phyloP scores from a whole-genome alignment of 108 stramenopile genomes.

The Skeletonema potamos region DNA sequence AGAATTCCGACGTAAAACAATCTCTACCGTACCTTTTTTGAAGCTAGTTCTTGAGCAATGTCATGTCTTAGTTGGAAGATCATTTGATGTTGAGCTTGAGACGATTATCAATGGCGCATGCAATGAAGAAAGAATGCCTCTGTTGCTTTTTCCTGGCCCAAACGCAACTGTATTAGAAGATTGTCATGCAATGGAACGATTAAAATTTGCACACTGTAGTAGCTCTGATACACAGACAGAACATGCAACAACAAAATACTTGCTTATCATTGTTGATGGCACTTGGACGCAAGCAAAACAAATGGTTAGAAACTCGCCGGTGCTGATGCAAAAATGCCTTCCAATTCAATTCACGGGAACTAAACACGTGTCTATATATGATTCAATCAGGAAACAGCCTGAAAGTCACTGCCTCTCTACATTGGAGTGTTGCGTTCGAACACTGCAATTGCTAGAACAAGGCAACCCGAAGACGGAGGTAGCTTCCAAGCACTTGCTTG shows the following conservation, averaged over 20 bases:
- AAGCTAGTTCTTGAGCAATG: slow-evolving; percentile 46
- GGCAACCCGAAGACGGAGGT: neutral
- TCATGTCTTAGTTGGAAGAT: slow-evolving; percentile 39
- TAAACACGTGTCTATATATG: slow-evolving; percentile 36
- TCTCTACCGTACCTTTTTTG: slow-evolving; percentile 58
- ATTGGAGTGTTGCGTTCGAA: slow-evolving; percentile 49
- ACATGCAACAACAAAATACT: slow-evolving; percentile 6
- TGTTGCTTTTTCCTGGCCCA: slow-evolving; percentile 54
- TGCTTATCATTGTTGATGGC: slow-evolving; percentile 57
- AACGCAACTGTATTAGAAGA: slow-evolving; percentile 53
- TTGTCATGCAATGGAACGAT: slow-evolving; percentile 13
- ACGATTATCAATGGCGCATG: slow-evolving; percentile 5
- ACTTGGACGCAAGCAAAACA: slow-evolving; percentile 67
- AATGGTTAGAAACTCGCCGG: slow-evolving; percentile 54
- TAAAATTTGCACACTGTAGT: neutral
- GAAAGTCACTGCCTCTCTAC: slow-evolving; percentile 58
- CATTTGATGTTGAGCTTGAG: slow-evolving; percentile 25
- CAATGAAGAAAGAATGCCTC: slow-evolving; percentile 14
- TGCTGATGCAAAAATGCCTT: slow-evolving; percentile 38
- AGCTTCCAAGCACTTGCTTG: slow-evolving; percentile 16
- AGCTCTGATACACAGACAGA: neutral
- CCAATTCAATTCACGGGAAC: slow-evolving; percentile 43
- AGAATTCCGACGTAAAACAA: slow-evolving; percentile 54
- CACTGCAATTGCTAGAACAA: slow-evolving; percentile 40
- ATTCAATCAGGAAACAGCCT: slow-evolving; percentile 57